Evolutionary conservation across 345 rosid species (phyloP), one percentile per base, ranked within the genome.

Genomic region (Litchi chinensis): DNA sequence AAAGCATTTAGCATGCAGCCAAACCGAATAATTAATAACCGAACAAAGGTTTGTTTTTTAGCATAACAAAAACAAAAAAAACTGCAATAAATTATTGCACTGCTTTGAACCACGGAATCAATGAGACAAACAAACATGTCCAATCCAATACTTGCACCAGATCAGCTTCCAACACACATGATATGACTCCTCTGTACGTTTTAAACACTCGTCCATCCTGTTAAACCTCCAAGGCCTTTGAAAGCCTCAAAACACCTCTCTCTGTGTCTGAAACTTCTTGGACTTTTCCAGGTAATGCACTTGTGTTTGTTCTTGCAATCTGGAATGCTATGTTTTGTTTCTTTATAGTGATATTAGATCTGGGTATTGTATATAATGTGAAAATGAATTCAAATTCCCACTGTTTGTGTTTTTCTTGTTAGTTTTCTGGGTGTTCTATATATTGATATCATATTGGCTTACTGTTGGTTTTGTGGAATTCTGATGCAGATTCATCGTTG

Each of bases 401-500:
- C 18, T 52, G 37, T 26, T 79, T 65, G 71, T 79, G 41, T 82
- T 70, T 60, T 19, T 50, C 37, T 32, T 32, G 37, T 32, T 32
- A 32, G 37, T 32, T 32, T 32, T 46, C 52, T 5, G 52, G 52
- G 52, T 46, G 5, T 46, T 32, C 1, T 46, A 11, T 71, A 13
- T 80, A 16, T 57, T 76, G 9, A 24, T 68, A n/a, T 28, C 1
- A 12, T 41, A 32, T 68, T 75, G 77, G 59, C 72, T 76, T 54
- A 8, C 37, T 41, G 5, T 65, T 79, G 65, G 57, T 18, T 68
- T 15, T 73, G 52, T 76, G 73, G n/a, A 19, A 65, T 68, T 73
- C 5, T 80, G 15, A 24, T 78, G 87, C 81, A 76, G 87, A 80
- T 73, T 80, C 80, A 41, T 79, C 59, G 41, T 62, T 63, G 52